Conservation (phyloP, 208 protist genomes). For the Leishmania lainsoni region DNA sequence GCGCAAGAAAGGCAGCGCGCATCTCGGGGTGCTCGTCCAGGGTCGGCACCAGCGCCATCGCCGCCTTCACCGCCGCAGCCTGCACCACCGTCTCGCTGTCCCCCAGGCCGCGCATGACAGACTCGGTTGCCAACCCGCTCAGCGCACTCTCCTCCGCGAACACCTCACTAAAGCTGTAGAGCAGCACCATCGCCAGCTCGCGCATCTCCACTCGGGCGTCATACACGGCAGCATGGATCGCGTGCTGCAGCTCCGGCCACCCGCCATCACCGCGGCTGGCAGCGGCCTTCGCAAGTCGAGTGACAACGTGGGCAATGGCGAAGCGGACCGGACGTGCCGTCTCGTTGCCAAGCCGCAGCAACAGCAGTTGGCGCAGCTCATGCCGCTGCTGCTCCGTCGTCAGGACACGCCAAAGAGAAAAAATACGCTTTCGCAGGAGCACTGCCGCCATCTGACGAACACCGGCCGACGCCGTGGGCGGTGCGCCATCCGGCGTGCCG, state of each 20-base stretch:
- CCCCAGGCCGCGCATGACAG: conserved; percentile 63
- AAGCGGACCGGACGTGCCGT: conserved; percentile 67
- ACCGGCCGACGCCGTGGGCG: conserved; percentile 36
- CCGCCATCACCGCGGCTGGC: conserved; percentile 34
- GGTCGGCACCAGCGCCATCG: conserved; percentile 54
- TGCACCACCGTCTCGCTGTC: conserved; percentile 65
- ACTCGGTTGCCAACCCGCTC: conserved; percentile 42
- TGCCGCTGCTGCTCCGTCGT: conserved; percentile 39
- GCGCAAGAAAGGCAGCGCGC: conserved; percentile 39
- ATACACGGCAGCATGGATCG: conserved; percentile 45
- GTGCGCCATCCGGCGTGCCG: conserved; percentile 17
- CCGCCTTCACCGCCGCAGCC: conserved; percentile 62
- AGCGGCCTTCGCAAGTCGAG: conserved; percentile 72
- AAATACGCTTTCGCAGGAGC: conserved; percentile 81
- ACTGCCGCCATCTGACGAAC: conserved; percentile 84
- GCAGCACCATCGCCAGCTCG: conserved; percentile 85
- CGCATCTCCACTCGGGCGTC: conserved; percentile 69
- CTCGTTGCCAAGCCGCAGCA: conserved; percentile 68
- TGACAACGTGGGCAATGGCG: conserved; percentile 78
- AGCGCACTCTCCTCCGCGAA: conserved; percentile 43
- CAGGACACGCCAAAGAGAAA: conserved; percentile 71
- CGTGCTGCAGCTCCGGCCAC: conserved; percentile 76
- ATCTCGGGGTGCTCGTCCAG: conserved; percentile 42
- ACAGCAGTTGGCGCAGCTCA: conserved; percentile 65
- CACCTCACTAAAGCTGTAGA: conserved; percentile 79